Evolutionary conservation across 176 grass and related monocot species (phyloP).

Genomic region (Alopecurus myosuroides): DNA sequence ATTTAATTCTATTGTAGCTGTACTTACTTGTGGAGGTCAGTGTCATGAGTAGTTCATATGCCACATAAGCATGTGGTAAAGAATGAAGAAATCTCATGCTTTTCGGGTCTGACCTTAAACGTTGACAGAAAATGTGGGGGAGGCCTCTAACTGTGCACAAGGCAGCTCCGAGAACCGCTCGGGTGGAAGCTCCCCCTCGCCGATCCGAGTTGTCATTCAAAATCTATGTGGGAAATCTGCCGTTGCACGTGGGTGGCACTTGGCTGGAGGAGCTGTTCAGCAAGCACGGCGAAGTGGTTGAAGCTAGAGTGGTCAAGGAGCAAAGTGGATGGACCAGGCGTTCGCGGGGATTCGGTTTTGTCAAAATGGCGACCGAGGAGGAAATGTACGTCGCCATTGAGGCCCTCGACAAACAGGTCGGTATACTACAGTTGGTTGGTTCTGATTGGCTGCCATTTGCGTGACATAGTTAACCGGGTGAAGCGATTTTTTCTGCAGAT

Average conservation of each 20-base stretch:
- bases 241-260: slow-evolving; percentile 69
- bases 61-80: background rate
- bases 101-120: background rate
- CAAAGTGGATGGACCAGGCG: slow-evolving; percentile 47
- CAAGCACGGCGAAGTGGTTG: slow-evolving; percentile 68
- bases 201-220: slow-evolving; percentile 32
- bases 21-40: no score
- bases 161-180: background rate
- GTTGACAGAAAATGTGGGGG: slow-evolving; percentile 58
- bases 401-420: slow-evolving; percentile 83
- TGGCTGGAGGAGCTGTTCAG: slow-evolving; percentile 76
- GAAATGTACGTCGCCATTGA: slow-evolving; percentile 74
- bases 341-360: slow-evolving; percentile 81
- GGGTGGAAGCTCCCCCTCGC: background rate
- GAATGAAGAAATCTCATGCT: background rate
- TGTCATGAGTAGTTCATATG: background rate
- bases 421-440: background rate
- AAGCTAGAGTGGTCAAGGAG: slow-evolving; percentile 62
- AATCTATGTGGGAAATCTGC: slow-evolving; percentile 75
- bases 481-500: background rate
- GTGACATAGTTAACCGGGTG: background rate
- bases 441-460: background rate
- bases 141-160: slow-evolving; percentile 50
- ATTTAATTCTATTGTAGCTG: background rate
- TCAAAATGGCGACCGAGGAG: slow-evolving; percentile 67